Conservation (phyloP, 2,329 filamentous ascomycete genomes). For the Sporothrix euskadiensis region DNA sequence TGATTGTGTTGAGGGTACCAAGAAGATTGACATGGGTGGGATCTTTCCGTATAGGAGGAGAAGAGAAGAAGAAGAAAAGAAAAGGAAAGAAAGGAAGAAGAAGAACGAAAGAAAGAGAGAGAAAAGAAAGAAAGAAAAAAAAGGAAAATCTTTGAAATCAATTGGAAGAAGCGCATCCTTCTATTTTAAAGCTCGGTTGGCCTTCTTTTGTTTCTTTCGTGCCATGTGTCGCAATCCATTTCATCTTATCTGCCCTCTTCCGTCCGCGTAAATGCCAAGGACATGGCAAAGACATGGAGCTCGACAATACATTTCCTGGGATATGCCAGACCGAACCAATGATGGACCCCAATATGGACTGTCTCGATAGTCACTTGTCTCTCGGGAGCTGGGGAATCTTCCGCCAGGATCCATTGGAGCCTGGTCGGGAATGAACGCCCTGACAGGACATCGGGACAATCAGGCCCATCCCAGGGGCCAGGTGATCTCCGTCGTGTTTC, state of each 20-base stretch:
- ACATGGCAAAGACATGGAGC: background rate
- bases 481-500: background rate
- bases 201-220: background rate
- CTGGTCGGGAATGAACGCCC: background rate
- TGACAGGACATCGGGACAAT: background rate
- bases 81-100: too few species aligned
- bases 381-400: background rate
- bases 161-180: background rate
- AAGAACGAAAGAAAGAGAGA: too few species aligned
- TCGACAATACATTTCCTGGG: background rate
- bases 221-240: background rate
- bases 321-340: slow-evolving; percentile 10
- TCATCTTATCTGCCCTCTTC: background rate
- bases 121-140: too few species aligned
- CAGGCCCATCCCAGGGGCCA: background rate
- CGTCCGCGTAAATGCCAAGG: background rate
- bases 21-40: background rate
- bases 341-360: background rate
- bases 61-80: too few species aligned
- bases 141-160: background rate
- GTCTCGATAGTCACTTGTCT: background rate
- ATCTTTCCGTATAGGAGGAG: too few species aligned
- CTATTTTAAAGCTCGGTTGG: background rate
- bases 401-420: background rate
- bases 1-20: background rate